Conservation (phyloP, 2,329 filamentous ascomycete species). For the Ceratocystis ficicola region DNA sequence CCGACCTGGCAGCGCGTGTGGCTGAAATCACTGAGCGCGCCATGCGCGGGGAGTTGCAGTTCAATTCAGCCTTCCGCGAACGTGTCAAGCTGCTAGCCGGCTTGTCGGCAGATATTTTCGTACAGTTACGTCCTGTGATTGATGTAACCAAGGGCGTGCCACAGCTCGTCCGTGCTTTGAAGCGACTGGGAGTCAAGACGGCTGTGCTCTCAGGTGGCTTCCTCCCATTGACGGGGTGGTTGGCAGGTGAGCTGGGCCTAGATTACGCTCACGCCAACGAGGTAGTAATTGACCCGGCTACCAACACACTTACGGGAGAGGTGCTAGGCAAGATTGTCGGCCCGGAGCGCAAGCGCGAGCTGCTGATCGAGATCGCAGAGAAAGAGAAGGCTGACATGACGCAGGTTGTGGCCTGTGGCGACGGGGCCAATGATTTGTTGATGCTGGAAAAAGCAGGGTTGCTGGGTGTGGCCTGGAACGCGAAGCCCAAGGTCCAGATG, state of each 20-base stretch:
- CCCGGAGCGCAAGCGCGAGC: constrained; percentile 58
- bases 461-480: constrained; percentile 71
- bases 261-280: constrained; percentile 86
- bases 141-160: constrained; percentile 71
- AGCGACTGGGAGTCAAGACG: constrained; percentile 68
- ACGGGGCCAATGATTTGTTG: constrained; percentile 69
- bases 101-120: constrained; percentile 65
- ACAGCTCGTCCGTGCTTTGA: constrained; percentile 61
- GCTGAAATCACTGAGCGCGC: constrained; percentile 82
- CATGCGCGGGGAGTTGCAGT: constrained; percentile 94
- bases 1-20: constrained; percentile 67
- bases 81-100: constrained; percentile 72
- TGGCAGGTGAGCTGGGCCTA: constrained; percentile 66
- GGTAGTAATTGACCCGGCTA: constrained; percentile 49
- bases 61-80: constrained; percentile 69
- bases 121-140: constrained; percentile 60
- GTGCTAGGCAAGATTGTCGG: constrained; percentile 62
- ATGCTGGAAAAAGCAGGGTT: constrained; percentile 63
- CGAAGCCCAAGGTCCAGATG: constrained; percentile 70
- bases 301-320: constrained; percentile 55
- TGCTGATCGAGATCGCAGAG: constrained; percentile 57
- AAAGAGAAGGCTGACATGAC: constrained; percentile 53
- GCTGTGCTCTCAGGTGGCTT: constrained; percentile 91
- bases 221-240: constrained; percentile 74
- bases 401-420: constrained; percentile 63